Percentiles rank a stretch among this genome's conserved stretches.
Conservation (phyloP, 164 flowering plant genomes). For the Kalanchoe fedtschenkoi region DNA sequence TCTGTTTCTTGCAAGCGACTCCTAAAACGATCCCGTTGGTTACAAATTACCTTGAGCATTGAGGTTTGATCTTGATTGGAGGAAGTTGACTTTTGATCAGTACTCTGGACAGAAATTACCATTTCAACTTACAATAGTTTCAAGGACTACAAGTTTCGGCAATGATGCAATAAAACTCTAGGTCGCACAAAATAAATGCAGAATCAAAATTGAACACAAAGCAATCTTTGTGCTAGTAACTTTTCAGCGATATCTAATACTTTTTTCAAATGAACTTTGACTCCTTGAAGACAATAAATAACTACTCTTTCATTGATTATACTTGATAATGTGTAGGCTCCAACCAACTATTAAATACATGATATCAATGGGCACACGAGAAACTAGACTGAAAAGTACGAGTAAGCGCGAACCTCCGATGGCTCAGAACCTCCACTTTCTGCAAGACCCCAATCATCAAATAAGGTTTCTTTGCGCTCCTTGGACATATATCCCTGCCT, state of each 20-base stretch:
- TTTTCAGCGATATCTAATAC: too few relatives aligned
- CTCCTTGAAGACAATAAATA: too few relatives aligned
- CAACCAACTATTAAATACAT: neutral
- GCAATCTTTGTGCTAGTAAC: too few relatives aligned
- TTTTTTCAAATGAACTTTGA: too few relatives aligned
- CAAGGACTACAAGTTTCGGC: neutral
- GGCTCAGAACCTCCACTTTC: slow-evolving; percentile 53
- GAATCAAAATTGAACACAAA: too few relatives aligned
- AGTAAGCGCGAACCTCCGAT: slow-evolving; percentile 46
- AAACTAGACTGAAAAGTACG: neutral
- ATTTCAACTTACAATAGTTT: neutral
- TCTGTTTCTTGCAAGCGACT: slow-evolving; percentile 85
- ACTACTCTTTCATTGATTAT: too few relatives aligned
- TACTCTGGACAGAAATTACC: slow-evolving; percentile 27
- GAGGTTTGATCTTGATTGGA: slow-evolving; percentile 91
- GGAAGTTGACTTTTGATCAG: slow-evolving; percentile 51
- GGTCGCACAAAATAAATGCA: neutral
- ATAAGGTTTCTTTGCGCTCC: slow-evolving; percentile 48
- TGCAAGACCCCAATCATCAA: slow-evolving; percentile 92
- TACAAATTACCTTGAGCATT: slow-evolving; percentile 97
- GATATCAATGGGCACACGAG: neutral
- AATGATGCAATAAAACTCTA: neutral
- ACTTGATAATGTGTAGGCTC: too few relatives aligned
- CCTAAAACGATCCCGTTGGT: slow-evolving; percentile 90
- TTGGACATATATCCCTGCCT: slow-evolving; percentile 79